Percentiles rank a stretch among this genome's conserved stretches.
phyloP scores from a whole-genome alignment of 805 yeast species.

The Kuraishia floccosa region DNA sequence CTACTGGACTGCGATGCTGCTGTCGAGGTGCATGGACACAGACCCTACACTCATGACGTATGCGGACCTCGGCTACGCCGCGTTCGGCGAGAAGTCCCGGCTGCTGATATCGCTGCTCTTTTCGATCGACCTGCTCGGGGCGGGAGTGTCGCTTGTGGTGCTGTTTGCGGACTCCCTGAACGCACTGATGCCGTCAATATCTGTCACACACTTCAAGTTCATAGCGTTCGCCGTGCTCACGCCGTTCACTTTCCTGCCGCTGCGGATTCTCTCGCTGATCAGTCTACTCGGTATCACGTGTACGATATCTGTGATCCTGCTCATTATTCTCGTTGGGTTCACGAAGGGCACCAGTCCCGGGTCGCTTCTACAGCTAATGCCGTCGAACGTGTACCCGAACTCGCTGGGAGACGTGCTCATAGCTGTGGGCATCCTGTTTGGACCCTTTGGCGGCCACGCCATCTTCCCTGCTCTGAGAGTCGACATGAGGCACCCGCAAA shows the following conservation, averaged over 20 bases:
- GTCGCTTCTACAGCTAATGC: constrained; percentile 36
- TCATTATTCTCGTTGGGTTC: constrained; percentile 37
- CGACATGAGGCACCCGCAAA: constrained; percentile 64
- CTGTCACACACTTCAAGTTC: constrained; percentile 48
- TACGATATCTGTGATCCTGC: constrained; percentile 35
- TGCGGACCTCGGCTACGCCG: constrained; percentile 82
- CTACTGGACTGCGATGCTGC: constrained; percentile 63
- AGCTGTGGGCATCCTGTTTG: constrained; percentile 54
- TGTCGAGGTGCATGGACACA: constrained; percentile 68
- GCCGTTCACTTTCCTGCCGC: constrained; percentile 63
- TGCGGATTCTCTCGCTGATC: constrained; percentile 41
- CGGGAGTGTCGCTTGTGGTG: constrained; percentile 72
- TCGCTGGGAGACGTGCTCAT: constrained; percentile 26
- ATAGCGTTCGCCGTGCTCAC: constrained; percentile 61
- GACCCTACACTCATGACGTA: constrained; percentile 76
- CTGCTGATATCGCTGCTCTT: constrained; percentile 62
- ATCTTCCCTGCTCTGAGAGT: constrained; percentile 67
- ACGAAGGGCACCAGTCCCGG: constrained; percentile 35
- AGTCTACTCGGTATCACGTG: constrained; percentile 46
- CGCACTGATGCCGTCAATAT: constrained; percentile 47
- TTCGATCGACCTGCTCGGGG: constrained; percentile 68
- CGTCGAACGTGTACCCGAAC: constrained; percentile 27
- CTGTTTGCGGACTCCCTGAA: constrained; percentile 78
- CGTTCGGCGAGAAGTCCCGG: constrained; percentile 71
- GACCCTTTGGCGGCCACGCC: constrained; percentile 83